Evolutionary conservation across 2,329 filamentous ascomycete genomes (phyloP).

Genomic region (Aspergillus calidoustus): DNA sequence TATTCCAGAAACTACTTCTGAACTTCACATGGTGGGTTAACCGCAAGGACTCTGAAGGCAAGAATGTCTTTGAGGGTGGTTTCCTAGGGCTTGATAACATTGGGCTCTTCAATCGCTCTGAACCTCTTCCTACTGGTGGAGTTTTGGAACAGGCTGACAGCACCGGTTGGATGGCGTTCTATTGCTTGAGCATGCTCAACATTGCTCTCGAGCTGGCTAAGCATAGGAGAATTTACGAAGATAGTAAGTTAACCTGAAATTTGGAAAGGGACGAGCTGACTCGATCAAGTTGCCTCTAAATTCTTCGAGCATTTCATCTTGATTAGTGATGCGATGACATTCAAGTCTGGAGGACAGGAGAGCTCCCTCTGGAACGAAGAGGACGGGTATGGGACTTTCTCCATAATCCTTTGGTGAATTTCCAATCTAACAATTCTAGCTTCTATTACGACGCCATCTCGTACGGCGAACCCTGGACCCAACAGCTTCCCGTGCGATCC

Average conservation of each 20-base stretch:
- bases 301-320: constrained; percentile 99
- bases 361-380: constrained; percentile 94
- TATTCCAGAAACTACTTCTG: constrained; percentile 92
- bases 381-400: constrained; percentile 61
- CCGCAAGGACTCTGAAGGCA: constrained; percentile 89
- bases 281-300: constrained; percentile 75
- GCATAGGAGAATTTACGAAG: constrained; percentile 92
- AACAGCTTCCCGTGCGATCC: constrained; percentile 89
- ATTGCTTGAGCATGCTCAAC: constrained; percentile 94
- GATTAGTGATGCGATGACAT: constrained; percentile 96
- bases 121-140: constrained; percentile 90
- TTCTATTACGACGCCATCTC: constrained; percentile 99
- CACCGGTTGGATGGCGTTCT: constrained; percentile 99
- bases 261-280: constrained; percentile 12
- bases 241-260: constrained; percentile 52
- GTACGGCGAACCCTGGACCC: constrained; percentile 90
- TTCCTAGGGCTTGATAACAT: constrained; percentile 97
- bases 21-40: constrained; percentile 99
- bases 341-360: constrained; percentile 72
- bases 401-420: background rate
- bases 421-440: constrained; percentile 42
- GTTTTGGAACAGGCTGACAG: constrained; percentile 95
- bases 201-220: constrained; percentile 94
- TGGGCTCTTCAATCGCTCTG: constrained; percentile 94
- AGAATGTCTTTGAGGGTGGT: constrained; percentile 96